Evolutionary conservation across 306 rosid genomes (phyloP), one percentile per base, ranked within the genome.

Genomic region (Acacia acuminata): DNA sequence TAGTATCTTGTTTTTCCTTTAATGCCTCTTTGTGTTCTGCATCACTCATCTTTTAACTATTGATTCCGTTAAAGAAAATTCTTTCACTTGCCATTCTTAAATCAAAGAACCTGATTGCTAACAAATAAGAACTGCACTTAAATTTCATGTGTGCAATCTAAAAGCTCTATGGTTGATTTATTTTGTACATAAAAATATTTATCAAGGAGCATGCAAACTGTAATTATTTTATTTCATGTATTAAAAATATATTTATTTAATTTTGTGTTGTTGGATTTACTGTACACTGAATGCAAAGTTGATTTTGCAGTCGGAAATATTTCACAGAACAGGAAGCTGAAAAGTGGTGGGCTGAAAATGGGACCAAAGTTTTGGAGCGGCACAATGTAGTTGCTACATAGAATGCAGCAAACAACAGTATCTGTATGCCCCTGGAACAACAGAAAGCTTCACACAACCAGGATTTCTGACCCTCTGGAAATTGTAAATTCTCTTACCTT

Each of bases 291-390:
- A 78, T 68, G 84, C 75, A 38, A 55, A 81, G 19, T 67, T 82
- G 48, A 42, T 56, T 81, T 87, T 55, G 73, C 98, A 96, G 99
- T 78, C 94, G 99, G 81, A 93, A 80, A 88, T 96, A 92, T 87
- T 96, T 93, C 83, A 90, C 96, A 0, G 92, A 91, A 91, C 92
- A 88, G 69, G 82, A 89, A 84, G 97, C 99, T 25, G 96, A 92
- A 48, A 89, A 83, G 73, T 96, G 99, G 99, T 96, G 99, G 99
- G 83, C 94, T 56, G 94, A 96, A 88, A 84, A 93, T 65, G 97
- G 94, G 36, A 58, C 86, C 58, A 89, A 76, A 84, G 86, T 93
- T 53, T 89, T 92, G 58, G 94, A 93, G 81, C 92, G 88, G 69
- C 88, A 87, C 87, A 89, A 84, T 50, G 60, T 91, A 84, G 85